These are phyloP conservation scores for Thalassiosira hispida DNA, from an alignment of 352 stramenopile species.

Conservation along the genomic window DNA sequence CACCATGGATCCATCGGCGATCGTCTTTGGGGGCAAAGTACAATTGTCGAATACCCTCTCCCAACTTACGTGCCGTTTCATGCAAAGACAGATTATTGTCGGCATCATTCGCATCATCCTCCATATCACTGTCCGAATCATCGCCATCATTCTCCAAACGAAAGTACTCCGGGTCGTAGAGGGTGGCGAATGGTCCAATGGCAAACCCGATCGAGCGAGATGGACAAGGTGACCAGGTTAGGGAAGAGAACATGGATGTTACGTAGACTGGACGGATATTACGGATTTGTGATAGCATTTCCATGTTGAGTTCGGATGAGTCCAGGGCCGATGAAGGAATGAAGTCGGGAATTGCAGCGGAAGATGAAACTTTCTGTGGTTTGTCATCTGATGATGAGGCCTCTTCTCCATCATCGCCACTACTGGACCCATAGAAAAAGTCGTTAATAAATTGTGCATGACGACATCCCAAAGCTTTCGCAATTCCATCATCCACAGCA, in stretches of 20 bases:
- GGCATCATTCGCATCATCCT: slow-evolving; percentile 17
- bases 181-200: slow-evolving; percentile 72
- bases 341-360: background rate
- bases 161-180: slow-evolving; percentile 84
- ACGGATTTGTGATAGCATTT: slow-evolving; percentile 37
- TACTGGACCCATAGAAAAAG: slow-evolving; percentile 34
- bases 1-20: slow-evolving; percentile 66
- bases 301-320: slow-evolving; percentile 17
- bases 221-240: slow-evolving; percentile 73
- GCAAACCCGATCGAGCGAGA: slow-evolving; percentile 78
- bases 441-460: slow-evolving; percentile 48
- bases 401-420: background rate
- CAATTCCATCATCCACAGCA: slow-evolving; percentile 21
- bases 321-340: slow-evolving; percentile 4
- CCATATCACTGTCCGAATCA: slow-evolving; percentile 38
- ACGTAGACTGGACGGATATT: slow-evolving; percentile 49
- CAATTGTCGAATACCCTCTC: slow-evolving; percentile 79
- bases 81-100: slow-evolving; percentile 36
- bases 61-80: slow-evolving; percentile 52
- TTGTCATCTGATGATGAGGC: background rate
- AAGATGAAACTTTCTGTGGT: slow-evolving; percentile 2
- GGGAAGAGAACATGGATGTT: slow-evolving; percentile 68
- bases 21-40: slow-evolving; percentile 74
- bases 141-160: slow-evolving; percentile 38
- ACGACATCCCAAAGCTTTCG: slow-evolving; percentile 25